These are phyloP conservation scores for Zea mays DNA, from an alignment of 176 grass and related monocot genomes.

Conservation along the genomic window Zm-B73-REFERENCE-NAM-5.0 NC_050100.1:5744001-5744500, in stretches of 20 bases:
- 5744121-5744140: too few species aligned
- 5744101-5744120: neutral
- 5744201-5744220: neutral
- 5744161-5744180: slow-evolving; percentile 54
- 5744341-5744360: neutral
- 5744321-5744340: neutral
- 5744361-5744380: neutral
- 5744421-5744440: neutral
- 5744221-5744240: slow-evolving; percentile 23
- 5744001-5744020: slow-evolving; percentile 82
- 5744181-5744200: slow-evolving; percentile 46
- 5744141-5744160: too few species aligned
- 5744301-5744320: neutral
- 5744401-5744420: slow-evolving; percentile 18
- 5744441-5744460: neutral
- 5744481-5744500: neutral
- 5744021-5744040: slow-evolving; percentile 92
- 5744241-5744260: slow-evolving; percentile 21
- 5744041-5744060: slow-evolving; percentile 37
- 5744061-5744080: neutral
- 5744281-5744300: slow-evolving; percentile 38
- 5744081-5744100: neutral
- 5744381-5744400: neutral
- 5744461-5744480: neutral
- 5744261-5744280: neutral